Conservation (phyloP, 176 grass and related monocot genomes). For the Puya raimondii region DNA sequence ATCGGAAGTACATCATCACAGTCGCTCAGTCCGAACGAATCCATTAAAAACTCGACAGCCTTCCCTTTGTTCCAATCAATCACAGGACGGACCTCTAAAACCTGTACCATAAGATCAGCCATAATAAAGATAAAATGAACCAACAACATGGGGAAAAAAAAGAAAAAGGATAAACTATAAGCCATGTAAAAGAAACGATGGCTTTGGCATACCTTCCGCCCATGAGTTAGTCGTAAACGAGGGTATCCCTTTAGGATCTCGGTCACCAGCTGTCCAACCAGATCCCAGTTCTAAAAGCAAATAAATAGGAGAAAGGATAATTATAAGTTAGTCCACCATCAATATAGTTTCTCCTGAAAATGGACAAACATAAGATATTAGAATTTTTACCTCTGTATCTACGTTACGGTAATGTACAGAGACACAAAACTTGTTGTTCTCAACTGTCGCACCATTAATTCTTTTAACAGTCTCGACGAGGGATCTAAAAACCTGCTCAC, state of each 20-base stretch:
- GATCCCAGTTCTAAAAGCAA: slow-evolving; percentile 46
- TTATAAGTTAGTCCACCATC: slow-evolving; percentile 11
- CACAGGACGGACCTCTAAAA: slow-evolving; percentile 94
- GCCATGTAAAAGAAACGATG: background rate
- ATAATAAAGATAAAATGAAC: background rate
- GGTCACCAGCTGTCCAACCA: slow-evolving; percentile 52
- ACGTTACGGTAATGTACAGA: slow-evolving; percentile 94
- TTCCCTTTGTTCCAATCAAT: slow-evolving; percentile 97
- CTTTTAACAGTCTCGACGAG: slow-evolving; percentile 60
- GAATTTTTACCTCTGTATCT: slow-evolving; percentile 35
- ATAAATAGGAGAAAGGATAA: background rate
- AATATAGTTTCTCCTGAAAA: slow-evolving; percentile 1
- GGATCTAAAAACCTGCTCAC: slow-evolving; percentile 63
- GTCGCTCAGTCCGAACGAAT: slow-evolving; percentile 51
- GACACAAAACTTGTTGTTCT: slow-evolving; percentile 91
- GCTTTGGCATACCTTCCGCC: slow-evolving; percentile 56
- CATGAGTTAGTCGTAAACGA: slow-evolving; percentile 60
- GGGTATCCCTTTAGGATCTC: slow-evolving; percentile 51
- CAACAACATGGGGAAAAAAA: background rate
- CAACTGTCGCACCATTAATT: slow-evolving; percentile 65
- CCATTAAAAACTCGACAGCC: slow-evolving; percentile 79
- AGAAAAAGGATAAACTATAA: background rate
- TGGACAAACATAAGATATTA: background rate
- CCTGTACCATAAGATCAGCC: slow-evolving; percentile 28
- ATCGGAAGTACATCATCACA: slow-evolving; percentile 56